Base-by-base conservation (phyloP, 108 stramenopile genomes). In the Nitzschia sp. region DNA sequence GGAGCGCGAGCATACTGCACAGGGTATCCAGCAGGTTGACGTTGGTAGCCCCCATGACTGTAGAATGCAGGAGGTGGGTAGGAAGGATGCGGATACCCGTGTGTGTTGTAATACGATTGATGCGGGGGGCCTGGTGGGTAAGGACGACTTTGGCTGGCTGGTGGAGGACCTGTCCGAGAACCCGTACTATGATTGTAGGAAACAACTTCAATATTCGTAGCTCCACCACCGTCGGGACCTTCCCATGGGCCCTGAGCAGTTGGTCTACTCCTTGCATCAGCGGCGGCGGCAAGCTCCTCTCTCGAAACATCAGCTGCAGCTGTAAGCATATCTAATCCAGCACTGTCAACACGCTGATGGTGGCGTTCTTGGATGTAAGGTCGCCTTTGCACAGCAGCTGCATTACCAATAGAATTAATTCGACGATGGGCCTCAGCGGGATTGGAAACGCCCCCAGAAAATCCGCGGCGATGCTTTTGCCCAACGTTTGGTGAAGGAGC, bases 391-490 rank as follows among this genome's bases (percentile, higher is more conserved):
- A 81, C 51, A 12, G 74, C n/a, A n/a, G 72, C 69, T 7, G 72
- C 63, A 26, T 84, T 79, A 10, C 90, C 90, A 53, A 75, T 71
- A 0, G 88, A 85, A 53, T 92, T 81, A 17, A 86, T 77, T 6
- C 91, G 69, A 15, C 88, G 84, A 73, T 92, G 88, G 34, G 85
- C 81, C 61, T 76, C 50, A 11, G 84, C 69, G 6, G 84, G 88
- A 64, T 87, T 79, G 8, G 81, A 77, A 15, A 65, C 48, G 51
- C 73, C 81, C 6, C 81, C 86, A 20, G 90, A 92, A 58, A 72
- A 73, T 0, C 37, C 84, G 7, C 90, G 77, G 20, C 86, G 84
- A 51, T 92, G 90, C 50, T 92, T 92, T 37, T 77, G 70, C 3
- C 63, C 67, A n/a, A 22, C 22, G 8, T 9, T 41, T 37, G 34